Percentiles rank a stretch among this genome's conserved stretches.
Evolutionary conservation across 2,329 filamentous ascomycete species (phyloP).

Genomic region (Microcyclospora tardicrescens): DNA sequence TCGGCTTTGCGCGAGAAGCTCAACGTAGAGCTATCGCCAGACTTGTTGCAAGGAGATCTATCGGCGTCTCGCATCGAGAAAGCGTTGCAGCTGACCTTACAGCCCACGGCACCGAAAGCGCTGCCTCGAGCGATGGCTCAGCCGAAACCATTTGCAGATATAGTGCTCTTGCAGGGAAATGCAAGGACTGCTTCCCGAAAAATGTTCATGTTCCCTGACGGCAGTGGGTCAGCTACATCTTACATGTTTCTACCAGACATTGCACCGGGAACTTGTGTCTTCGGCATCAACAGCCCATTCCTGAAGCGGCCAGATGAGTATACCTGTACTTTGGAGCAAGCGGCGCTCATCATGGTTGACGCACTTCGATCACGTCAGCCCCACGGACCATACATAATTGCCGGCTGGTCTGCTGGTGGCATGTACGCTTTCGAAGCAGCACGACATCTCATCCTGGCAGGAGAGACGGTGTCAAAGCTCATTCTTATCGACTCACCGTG

Average conservation of each 20-base stretch:
- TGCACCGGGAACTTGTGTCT: slow-evolving; percentile 25
- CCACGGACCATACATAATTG: slow-evolving; percentile 46
- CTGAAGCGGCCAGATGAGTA: slow-evolving; percentile 16
- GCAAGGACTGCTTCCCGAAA: slow-evolving; percentile 3
- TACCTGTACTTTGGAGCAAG: background rate
- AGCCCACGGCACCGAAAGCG: too few species aligned
- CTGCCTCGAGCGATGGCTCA: too few species aligned
- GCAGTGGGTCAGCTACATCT: slow-evolving; percentile 35
- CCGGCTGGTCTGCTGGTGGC: slow-evolving; percentile 66
- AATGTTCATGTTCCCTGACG: slow-evolving; percentile 31
- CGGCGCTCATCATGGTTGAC: background rate
- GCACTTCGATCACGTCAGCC: slow-evolving; percentile 35
- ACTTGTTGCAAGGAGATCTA: too few species aligned
- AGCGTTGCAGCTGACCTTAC: too few species aligned
- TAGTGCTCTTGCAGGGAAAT: slow-evolving; percentile 4
- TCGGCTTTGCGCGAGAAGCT: too few species aligned
- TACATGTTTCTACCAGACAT: slow-evolving; percentile 31
- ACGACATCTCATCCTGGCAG: slow-evolving; percentile 10
- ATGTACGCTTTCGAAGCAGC: slow-evolving; percentile 44
- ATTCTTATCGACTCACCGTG: slow-evolving; percentile 19
- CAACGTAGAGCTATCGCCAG: too few species aligned
- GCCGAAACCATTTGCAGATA: too few species aligned
- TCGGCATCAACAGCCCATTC: slow-evolving; percentile 34
- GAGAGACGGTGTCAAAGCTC: slow-evolving; percentile 14
- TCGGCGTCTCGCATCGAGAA: too few species aligned